Evolutionary conservation across 345 rosid genomes (phyloP).

Genomic region (Pugionium dolabratum): DNA sequence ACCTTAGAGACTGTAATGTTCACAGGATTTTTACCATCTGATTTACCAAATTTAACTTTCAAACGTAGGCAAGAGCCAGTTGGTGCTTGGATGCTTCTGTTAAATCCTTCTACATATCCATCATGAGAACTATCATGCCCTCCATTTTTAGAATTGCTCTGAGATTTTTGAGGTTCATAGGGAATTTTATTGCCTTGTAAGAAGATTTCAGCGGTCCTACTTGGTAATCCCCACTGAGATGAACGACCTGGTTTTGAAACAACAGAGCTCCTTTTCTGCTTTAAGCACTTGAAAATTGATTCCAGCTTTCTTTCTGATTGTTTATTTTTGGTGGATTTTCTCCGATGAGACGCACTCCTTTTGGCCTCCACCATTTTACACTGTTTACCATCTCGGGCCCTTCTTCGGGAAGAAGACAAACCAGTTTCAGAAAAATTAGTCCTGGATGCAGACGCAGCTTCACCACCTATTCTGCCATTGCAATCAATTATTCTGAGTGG

Average conservation of each 20-base stretch:
- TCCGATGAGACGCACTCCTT: constrained; percentile 46
- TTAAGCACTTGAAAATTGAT: constrained; percentile 46
- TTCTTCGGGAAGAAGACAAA: constrained; percentile 49
- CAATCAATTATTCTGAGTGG: constrained; percentile 32
- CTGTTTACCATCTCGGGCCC: constrained; percentile 48
- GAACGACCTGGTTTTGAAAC: constrained; percentile 64
- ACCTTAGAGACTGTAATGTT: constrained; percentile 45
- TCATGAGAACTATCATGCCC: constrained; percentile 40
- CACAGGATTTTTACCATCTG: constrained; percentile 44
- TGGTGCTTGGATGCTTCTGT: constrained; percentile 44
- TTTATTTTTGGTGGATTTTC: constrained; percentile 44
- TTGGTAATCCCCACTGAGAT: constrained; percentile 68
- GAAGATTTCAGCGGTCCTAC: constrained; percentile 52
- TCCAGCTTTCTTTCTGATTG: constrained; percentile 42
- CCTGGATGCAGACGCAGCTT: constrained; percentile 48
- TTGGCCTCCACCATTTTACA: constrained; percentile 45
- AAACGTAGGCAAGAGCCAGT: constrained; percentile 60
- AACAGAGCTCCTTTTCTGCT: constrained; percentile 70
- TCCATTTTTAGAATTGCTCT: constrained; percentile 41
- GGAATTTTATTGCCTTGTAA: constrained; percentile 44
- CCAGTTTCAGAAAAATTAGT: constrained; percentile 36
- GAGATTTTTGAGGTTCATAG: constrained; percentile 43
- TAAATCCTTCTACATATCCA: constrained; percentile 42
- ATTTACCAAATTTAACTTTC: constrained; percentile 80
- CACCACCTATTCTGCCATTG: constrained; percentile 47